phyloP scores from a whole-genome alignment of 305 asterid genomes.

The Lippia alba region DNA sequence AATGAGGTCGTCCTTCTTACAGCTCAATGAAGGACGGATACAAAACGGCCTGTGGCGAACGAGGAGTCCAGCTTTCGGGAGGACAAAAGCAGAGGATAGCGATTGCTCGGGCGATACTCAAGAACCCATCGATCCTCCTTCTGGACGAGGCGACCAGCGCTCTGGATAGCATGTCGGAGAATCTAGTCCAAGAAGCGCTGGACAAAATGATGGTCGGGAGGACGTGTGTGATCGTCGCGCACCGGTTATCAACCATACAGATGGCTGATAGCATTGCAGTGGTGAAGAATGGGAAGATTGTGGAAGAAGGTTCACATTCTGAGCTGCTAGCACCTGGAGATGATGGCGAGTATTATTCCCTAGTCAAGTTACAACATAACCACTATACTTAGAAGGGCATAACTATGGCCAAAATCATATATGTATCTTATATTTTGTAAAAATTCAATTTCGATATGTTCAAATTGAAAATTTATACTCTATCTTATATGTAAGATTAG shows the following conservation, averaged over 20 bases:
- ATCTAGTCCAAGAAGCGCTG: conserved; percentile 55
- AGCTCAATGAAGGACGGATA: conserved; percentile 63
- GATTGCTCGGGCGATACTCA: conserved; percentile 59
- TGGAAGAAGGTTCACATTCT: conserved; percentile 53
- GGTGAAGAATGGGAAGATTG: conserved; percentile 52
- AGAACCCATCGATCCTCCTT: conserved; percentile 58
- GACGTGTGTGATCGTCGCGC: conserved; percentile 55
- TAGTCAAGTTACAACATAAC: conserved; percentile 49
- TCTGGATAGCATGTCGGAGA: conserved; percentile 55
- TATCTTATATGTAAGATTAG: too few relatives aligned
- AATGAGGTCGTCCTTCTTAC: neutral
- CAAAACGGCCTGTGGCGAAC: conserved; percentile 58
- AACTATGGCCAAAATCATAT: too few relatives aligned
- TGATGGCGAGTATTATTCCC: conserved; percentile 45
- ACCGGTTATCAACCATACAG: conserved; percentile 53
- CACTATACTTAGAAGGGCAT: conserved; percentile 19
- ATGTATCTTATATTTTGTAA: too few relatives aligned
- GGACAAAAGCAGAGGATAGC: conserved; percentile 72
- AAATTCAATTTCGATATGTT: too few relatives aligned
- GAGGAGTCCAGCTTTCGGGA: conserved; percentile 66
- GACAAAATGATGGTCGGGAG: conserved; percentile 54
- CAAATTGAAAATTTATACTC: too few relatives aligned
- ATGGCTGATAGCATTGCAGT: conserved; percentile 52
- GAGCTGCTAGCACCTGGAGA: conserved; percentile 54
- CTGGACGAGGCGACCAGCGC: conserved; percentile 70